These are phyloP conservation scores for Colletotrichum limetticola DNA, from an alignment of 2,329 filamentous ascomycete genomes.

Conservation along the genomic window DNA sequence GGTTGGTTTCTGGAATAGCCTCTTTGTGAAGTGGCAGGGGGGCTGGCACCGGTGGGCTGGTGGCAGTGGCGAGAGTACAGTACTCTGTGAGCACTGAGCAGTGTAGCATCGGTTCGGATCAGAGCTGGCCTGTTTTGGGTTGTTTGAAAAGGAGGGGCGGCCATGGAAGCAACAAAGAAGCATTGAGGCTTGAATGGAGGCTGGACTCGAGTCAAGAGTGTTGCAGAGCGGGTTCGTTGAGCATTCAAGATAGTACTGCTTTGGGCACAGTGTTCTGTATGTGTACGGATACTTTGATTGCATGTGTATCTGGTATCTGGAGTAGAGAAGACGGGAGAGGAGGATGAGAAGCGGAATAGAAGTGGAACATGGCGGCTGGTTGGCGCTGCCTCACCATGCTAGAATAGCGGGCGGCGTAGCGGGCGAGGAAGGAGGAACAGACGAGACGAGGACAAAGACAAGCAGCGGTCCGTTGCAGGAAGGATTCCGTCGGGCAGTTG, in stretches of 20 bases:
- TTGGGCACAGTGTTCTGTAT: not conserved
- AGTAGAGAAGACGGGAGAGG: no score
- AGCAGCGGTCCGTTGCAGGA: slow-evolving; percentile 7
- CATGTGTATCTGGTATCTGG: no score
- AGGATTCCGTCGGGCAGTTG: not conserved
- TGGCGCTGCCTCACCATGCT: slow-evolving; percentile 5
- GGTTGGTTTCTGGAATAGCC: not conserved
- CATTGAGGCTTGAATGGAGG: not conserved
- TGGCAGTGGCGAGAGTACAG: not conserved
- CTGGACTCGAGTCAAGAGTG: no score
- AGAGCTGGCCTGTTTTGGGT: slow-evolving; percentile 5
- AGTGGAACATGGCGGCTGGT: not conserved
- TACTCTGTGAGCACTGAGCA: not conserved
- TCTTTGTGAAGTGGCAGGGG: not conserved
- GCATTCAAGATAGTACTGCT: not conserved
- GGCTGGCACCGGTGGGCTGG: not conserved
- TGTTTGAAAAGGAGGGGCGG: slow-evolving; percentile 12
- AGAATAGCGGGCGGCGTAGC: not conserved
- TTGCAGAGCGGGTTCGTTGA: not conserved
- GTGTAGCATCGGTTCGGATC: not conserved
- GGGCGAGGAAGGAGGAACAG: not conserved
- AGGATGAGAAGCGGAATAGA: not conserved
- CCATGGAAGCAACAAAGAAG: slow-evolving; percentile 24
- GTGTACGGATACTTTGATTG: no score
- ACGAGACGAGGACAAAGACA: not conserved